Evolutionary conservation across 2,329 filamentous ascomycete species (phyloP).

Genomic region (Epichloe hybrida): DNA sequence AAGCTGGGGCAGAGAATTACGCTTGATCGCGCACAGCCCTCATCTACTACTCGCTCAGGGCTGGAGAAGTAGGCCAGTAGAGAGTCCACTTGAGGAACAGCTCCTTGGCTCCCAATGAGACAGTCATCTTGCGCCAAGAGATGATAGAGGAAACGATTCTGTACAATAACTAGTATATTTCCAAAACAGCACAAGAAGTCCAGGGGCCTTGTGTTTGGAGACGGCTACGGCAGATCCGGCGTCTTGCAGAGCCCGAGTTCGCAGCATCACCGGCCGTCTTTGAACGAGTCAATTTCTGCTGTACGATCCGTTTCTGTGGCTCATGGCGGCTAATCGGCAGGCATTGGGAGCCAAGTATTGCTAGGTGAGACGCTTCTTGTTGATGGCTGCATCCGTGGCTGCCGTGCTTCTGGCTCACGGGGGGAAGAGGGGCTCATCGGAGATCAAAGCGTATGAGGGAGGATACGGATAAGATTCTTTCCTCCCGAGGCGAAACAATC

Average conservation of each 20-base stretch:
- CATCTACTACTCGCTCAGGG: background rate
- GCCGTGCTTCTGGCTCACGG: background rate
- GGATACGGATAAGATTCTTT: background rate
- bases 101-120: background rate
- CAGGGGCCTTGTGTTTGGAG: background rate
- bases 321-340: background rate
- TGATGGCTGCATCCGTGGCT: background rate
- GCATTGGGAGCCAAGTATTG: background rate
- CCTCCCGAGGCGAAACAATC: background rate
- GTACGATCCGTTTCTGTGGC: background rate
- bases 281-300: background rate
- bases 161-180: background rate
- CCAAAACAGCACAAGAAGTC: background rate
- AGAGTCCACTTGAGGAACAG: background rate
- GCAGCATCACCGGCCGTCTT: background rate
- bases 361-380: conserved; percentile 1
- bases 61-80: background rate
- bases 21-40: background rate
- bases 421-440: too few relatives aligned
- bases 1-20: background rate
- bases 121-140: background rate
- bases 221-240: background rate
- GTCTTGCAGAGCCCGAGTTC: background rate
- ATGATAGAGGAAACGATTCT: background rate
- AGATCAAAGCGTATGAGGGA: background rate